Conservation (phyloP, 2,329 filamentous ascomycete species). For the Neofusicoccum umdonicola region DNA sequence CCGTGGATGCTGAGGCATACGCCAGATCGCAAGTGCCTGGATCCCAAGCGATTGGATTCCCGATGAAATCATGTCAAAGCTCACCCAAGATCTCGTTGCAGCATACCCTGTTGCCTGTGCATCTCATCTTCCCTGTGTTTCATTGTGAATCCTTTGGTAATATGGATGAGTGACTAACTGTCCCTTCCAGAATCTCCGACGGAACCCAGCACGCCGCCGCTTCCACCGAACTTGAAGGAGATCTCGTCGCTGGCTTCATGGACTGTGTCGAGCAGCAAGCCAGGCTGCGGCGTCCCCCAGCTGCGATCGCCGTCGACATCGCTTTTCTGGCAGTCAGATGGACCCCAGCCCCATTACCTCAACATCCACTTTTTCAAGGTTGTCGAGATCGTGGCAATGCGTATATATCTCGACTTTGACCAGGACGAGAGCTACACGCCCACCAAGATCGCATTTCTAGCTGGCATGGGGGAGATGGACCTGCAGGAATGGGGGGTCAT, state of each 20-base stretch:
- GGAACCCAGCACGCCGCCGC: constrained; percentile 9
- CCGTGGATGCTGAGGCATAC: not conserved
- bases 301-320: constrained; percentile 70
- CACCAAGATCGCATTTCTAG: constrained; percentile 83
- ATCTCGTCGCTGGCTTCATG: constrained; percentile 82
- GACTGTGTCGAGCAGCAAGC: constrained; percentile 79
- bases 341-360: constrained; percentile 76
- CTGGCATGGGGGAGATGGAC: constrained; percentile 88
- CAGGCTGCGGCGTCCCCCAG: constrained; percentile 74
- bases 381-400: constrained; percentile 72
- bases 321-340: constrained; percentile 83
- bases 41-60: not conserved
- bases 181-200: not conserved
- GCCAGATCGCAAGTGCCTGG: not conserved
- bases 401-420: constrained; percentile 87
- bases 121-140: not conserved
- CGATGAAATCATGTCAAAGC: not conserved
- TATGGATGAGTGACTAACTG: not conserved
- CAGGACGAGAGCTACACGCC: constrained; percentile 96
- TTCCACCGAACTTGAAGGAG: constrained; percentile 61
- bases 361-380: constrained; percentile 85
- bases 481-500: constrained; percentile 84
- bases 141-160: not conserved
- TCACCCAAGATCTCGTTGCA: constrained; percentile 9
- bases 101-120: not conserved